Base-by-base conservation (phyloP, 2,329 filamentous ascomycete species). In the Pezicula radicicola region DNA sequence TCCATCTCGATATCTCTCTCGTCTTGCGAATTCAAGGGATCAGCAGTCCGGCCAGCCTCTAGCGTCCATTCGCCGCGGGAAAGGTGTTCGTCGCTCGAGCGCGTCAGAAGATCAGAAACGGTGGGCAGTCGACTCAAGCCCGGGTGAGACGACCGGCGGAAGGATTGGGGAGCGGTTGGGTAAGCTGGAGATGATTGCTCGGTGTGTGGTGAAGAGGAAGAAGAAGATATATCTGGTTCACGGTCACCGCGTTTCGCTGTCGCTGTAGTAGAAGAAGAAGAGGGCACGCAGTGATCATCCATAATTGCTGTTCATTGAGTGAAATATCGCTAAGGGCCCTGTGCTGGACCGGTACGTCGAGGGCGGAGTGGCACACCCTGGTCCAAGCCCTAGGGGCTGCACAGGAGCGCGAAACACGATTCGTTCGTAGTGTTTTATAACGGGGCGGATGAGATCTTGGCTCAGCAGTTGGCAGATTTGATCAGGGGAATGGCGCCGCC, bases 1-100 rank as follows among this genome's bases (percentile, higher is more conserved):
- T 63, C 62, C 58, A 63, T 64, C 4, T 49, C 53, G 40, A 46
- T 37, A 52, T 62, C 56, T 33, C 27, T 55, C 50, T 50, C 54
- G 52, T 53, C 52, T 46, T 51, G 56, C 56, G 27, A 58, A 28
- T 37, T 35, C 19, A 33, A 37, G 9, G 18, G 51, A 36, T 61
- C 54, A 28, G 51, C 50, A 16, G 56, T 30, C 15, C 19, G 16
- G 13, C 16, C 55, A 37, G 60, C 60, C 62, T 65, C 56, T 49
- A 55, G 57, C 44, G 57, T 55, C 37, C 48, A 50, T n/a, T 28
- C 27, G 41, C 18, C 33, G 48, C 30, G 12, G 30, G 30, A 10
- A 33, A 3, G 3, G 30, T 52, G 44, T 21, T 59, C 52, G 48
- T 56, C 48, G 41, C 47, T 56, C 13, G 54, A 48, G 28, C 40